Evolutionary conservation across 306 rosid genomes (phyloP).

Genomic region (Corylus heterophylla): DNA sequence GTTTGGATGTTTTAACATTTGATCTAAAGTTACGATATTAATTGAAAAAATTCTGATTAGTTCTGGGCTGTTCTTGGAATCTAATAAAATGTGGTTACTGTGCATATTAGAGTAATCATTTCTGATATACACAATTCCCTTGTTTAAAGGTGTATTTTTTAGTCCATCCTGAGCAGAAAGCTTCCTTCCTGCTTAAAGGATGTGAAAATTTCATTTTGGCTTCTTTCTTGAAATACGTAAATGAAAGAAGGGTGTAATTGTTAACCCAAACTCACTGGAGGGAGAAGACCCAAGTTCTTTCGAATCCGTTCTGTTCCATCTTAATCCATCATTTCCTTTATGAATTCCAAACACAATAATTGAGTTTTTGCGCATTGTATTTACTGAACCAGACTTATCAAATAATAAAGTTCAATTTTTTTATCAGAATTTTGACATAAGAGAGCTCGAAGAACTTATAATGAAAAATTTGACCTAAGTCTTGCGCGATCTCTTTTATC

Average conservation of each 20-base stretch:
- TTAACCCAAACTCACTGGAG: neutral
- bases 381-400: neutral
- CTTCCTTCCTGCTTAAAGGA: neutral
- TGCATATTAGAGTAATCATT: neutral
- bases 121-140: neutral
- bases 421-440: neutral
- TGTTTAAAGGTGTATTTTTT: neutral
- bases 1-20: neutral
- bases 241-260: neutral
- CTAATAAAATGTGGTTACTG: neutral
- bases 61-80: neutral
- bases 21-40: neutral
- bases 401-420: neutral
- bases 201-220: neutral
- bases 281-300: neutral
- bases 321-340: neutral
- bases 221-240: neutral
- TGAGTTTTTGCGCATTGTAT: neutral
- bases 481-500: conserved; percentile 10
- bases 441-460: neutral
- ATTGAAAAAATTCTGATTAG: neutral
- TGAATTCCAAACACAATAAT: neutral
- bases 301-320: neutral
- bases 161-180: neutral
- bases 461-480: neutral